A percentile compares a stretch with the other conserved stretches of the same genome.
These are phyloP conservation scores for Dictyostelium firmibasis DNA, from an alignment of 78 protist genomes.

Conservation along the genomic window DNA sequence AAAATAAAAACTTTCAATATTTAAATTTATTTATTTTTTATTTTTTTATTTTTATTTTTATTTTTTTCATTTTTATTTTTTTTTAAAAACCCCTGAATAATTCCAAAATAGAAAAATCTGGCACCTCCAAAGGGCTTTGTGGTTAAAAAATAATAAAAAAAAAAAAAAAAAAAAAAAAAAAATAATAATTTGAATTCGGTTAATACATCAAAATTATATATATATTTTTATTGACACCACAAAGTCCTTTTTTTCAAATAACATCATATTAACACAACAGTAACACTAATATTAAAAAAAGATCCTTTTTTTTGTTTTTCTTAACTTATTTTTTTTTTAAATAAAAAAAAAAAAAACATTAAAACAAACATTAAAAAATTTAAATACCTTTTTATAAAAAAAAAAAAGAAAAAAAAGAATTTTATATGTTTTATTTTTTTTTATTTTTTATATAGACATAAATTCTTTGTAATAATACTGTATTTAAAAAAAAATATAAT, in stretches of 20 bases:
- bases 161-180: not conserved
- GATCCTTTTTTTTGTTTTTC: not conserved
- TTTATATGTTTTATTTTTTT: not conserved
- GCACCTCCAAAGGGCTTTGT: not conserved
- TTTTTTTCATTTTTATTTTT: too few relatives aligned
- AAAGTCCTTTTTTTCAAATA: not conserved
- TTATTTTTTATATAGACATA: not conserved
- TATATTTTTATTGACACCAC: not conserved
- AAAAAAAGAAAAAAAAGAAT: not conserved
- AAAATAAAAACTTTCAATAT: not conserved
- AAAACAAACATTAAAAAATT: not conserved
- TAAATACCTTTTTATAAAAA: not conserved
- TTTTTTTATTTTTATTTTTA: not conserved
- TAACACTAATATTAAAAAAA: not conserved
- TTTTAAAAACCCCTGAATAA: not conserved
- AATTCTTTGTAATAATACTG: not conserved
- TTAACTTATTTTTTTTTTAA: not conserved
- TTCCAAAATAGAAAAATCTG: not conserved
- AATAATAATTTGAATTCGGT: not conserved
- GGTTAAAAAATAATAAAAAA: not conserved
- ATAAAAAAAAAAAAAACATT: not conserved
- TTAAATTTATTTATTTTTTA: not conserved
- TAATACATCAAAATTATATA: not conserved
- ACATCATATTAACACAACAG: not conserved
- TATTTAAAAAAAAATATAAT: not conserved